Conservation (phyloP, 1,284 basidiomycete genomes). For the Schizopora paradoxa region DNA sequence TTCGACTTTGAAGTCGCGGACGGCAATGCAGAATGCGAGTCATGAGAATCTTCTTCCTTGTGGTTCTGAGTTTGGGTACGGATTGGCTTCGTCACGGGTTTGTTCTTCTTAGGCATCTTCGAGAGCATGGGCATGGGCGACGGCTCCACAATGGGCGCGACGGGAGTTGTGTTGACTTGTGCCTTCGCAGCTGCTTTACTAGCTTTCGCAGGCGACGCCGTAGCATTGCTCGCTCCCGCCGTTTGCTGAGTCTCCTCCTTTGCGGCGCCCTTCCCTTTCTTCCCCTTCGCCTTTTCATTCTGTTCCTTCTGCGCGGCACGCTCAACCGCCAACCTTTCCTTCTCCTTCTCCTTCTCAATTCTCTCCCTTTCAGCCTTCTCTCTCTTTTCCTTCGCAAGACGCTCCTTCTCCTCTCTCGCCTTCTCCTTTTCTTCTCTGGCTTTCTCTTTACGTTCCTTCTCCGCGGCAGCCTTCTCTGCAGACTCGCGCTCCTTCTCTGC, state of each 20-base stretch:
- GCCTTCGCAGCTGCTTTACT: slow-evolving; percentile 23
- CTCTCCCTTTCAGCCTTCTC: slow-evolving; percentile 20
- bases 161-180: slow-evolving; percentile 18
- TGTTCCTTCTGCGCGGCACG: slow-evolving; percentile 35
- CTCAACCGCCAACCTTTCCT: slow-evolving; percentile 20
- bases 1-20: slow-evolving; percentile 35
- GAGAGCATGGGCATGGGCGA: slow-evolving; percentile 67
- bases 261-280: slow-evolving; percentile 29
- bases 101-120: slow-evolving; percentile 76
- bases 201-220: slow-evolving; percentile 29
- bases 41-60: slow-evolving; percentile 51
- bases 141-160: slow-evolving; percentile 30
- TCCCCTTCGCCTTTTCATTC: slow-evolving; percentile 31
- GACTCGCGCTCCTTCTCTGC: slow-evolving; percentile 27
- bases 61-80: too few relatives aligned
- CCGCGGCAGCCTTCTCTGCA: slow-evolving; percentile 34
- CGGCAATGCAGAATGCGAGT: slow-evolving; percentile 38
- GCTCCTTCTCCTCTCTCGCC: slow-evolving; percentile 30
- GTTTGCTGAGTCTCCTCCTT: slow-evolving; percentile 25
- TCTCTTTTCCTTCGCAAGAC: slow-evolving; percentile 24
- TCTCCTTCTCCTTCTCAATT: slow-evolving; percentile 32
- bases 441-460: slow-evolving; percentile 27
- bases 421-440: slow-evolving; percentile 31
- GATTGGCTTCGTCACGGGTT: slow-evolving; percentile 54
- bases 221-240: slow-evolving; percentile 28